Conservation (phyloP, 164 flowering plant genomes). For the Magnolia officinalis region DNA sequence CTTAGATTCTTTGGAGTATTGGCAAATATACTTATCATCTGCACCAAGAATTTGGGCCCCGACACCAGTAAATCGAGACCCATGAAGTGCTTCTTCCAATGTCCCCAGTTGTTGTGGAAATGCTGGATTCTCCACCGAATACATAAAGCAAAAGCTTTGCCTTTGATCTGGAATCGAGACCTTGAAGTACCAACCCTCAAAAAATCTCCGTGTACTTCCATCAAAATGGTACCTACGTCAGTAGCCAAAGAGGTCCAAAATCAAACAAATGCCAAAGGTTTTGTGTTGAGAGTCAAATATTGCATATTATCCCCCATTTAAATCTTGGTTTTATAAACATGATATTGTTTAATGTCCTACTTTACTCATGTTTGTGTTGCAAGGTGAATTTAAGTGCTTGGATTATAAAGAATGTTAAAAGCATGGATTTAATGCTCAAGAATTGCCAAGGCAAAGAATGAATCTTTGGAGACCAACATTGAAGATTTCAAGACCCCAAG, state of each 20-base stretch:
- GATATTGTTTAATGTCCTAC: no score
- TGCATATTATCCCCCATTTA: no score
- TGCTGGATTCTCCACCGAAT: constrained; percentile 85
- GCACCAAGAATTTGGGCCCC: constrained; percentile 97
- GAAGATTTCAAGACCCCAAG: no score
- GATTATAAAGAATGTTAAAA: no score
- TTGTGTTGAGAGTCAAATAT: no score
- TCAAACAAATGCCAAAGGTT: neutral
- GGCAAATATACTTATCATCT: constrained; percentile 88
- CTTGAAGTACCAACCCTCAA: constrained; percentile 98
- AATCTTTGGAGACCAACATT: no score
- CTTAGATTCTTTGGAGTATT: constrained; percentile 60
- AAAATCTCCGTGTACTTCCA: constrained; percentile 68
- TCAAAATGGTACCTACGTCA: constrained; percentile 77
- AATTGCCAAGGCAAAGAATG: no score
- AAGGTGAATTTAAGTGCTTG: no score
- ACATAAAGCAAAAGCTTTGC: constrained; percentile 97
- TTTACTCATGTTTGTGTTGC: no score
- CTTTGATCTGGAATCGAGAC: constrained; percentile 73
- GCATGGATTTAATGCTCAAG: no score
- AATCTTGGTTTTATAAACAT: no score
- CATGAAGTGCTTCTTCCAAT: constrained; percentile 53
- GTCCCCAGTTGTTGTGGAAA: constrained; percentile 47
- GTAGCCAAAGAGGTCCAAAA: constrained; percentile 4
- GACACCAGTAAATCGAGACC: constrained; percentile 81